phyloP scores from a whole-genome alignment of 2,329 filamentous ascomycete species.

The Aspergillus cejpii region DNA sequence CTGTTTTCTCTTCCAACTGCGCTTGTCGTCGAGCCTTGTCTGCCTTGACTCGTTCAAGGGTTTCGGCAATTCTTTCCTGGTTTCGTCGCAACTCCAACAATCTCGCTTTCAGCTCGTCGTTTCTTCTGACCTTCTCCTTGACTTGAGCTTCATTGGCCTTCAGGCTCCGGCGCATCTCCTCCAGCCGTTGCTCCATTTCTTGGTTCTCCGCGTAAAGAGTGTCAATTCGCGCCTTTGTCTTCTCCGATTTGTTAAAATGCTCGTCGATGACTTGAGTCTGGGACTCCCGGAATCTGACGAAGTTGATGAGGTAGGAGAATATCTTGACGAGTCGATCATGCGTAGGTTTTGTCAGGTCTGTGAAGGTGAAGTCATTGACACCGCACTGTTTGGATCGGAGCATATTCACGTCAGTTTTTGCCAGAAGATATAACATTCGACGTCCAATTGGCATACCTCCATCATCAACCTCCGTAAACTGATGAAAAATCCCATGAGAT shows the following conservation, averaged over 20 bases:
- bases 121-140: conserved; percentile 75
- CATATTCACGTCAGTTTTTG: conserved; percentile 1
- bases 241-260: conserved; percentile 85
- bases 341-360: conserved; percentile 83
- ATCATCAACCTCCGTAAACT: conserved; percentile 70
- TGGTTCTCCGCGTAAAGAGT: conserved; percentile 78
- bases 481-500: conserved; percentile 92
- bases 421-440: not conserved
- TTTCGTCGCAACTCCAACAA: conserved; percentile 72
- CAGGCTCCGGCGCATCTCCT: conserved; percentile 73
- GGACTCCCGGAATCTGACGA: conserved; percentile 91
- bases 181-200: conserved; percentile 70
- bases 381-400: conserved; percentile 57
- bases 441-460: conserved; percentile 44
- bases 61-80: conserved; percentile 75
- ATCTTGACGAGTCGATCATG: conserved; percentile 88
- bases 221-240: conserved; percentile 81
- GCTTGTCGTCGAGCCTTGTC: conserved; percentile 71
- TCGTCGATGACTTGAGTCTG: conserved; percentile 85
- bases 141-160: conserved; percentile 74
- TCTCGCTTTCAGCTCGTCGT: conserved; percentile 77
- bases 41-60: conserved; percentile 73
- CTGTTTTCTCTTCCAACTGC: conserved; percentile 46
- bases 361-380: conserved; percentile 88
- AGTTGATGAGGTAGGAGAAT: conserved; percentile 97